Evolutionary conservation across 129 eudicot species (phyloP).

Genomic region (Arctium lappa): DNA sequence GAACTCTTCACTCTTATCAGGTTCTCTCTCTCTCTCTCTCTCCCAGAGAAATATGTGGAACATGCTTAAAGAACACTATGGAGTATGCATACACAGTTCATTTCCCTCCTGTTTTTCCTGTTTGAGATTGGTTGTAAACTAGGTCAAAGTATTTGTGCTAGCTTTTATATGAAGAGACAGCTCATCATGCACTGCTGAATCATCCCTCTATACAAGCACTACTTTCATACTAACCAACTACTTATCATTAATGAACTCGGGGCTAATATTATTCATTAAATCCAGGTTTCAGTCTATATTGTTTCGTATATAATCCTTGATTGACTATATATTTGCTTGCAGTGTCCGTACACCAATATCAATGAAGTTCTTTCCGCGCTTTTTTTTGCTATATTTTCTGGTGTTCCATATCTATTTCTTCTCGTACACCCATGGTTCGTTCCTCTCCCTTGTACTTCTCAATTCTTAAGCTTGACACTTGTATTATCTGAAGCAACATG

Average conservation of each 20-base stretch:
- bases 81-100: neutral
- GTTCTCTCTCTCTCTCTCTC: constrained; percentile 36
- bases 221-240: neutral
- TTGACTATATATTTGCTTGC: constrained; percentile 40
- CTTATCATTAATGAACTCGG: neutral
- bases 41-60: neutral
- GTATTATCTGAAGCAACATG: constrained; percentile 6
- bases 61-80: neutral
- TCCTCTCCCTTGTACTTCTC: constrained; percentile 4
- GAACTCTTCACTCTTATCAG: constrained; percentile 99
- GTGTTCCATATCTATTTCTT: constrained; percentile 97
- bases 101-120: too few relatives aligned
- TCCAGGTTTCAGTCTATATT: neutral
- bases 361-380: constrained; percentile 99
- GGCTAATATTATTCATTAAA: neutral
- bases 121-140: too few relatives aligned
- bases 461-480: neutral
- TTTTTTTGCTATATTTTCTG: constrained; percentile 88
- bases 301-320: neutral
- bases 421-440: constrained; percentile 86
- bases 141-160: neutral
- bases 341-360: constrained; percentile 99
- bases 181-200: neutral
- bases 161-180: neutral
- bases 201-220: neutral